Base-by-base conservation (phyloP, 106 monocot species). In the Alisma plantagoaquatica region DNA sequence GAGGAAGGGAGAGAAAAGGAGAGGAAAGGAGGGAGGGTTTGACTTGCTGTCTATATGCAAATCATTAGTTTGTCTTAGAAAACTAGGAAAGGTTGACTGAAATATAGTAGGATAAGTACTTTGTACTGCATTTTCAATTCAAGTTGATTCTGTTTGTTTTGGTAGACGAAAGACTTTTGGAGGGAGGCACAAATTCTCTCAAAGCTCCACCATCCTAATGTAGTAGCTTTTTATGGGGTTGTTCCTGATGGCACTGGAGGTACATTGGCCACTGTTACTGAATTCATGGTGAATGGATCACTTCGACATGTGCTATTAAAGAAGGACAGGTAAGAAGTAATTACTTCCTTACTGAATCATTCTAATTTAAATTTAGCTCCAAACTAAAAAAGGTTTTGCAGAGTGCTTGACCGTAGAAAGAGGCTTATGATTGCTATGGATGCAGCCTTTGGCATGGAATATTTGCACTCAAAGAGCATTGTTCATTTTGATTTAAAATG, bases 371-470 rank as follows among this genome's bases (percentile, higher is more conserved):
- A 65, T 8, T 23, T 43, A 54, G 38, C n/a, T 19, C 22, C 19
- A 33, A 31, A 1, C 20, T 9, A 27, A 15, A 35, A 29, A 51
- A 21, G 1, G 20, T 12, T 41, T 12, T 53, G 43, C 70, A 96
- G 94, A 43, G 23, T 51, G 31, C 83, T 96, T 41, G 88, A 96
- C 71, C 72, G 62, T 47, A 80, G 75, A 29, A 96, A 74, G 69
- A 84, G 65, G 66, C 84, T 96, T 33, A 73, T 84, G 33, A 96
- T 96, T 70, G 81, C 94, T 25, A 88, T 83, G 84, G 94, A 96
- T 84, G 94, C 83, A 38, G 94, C 94, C 15, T 96, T 87, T 63
- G 94, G 94, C 30, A 96, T 96, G 94, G 94, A 96, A 38, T 96
- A 96, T 57, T 71, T 96, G 63, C 94, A 96, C 56, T 84, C 80